phyloP scores from a whole-genome alignment of 2,329 filamentous ascomycete species.

The Aotearoamyces nothofagi region DNA sequence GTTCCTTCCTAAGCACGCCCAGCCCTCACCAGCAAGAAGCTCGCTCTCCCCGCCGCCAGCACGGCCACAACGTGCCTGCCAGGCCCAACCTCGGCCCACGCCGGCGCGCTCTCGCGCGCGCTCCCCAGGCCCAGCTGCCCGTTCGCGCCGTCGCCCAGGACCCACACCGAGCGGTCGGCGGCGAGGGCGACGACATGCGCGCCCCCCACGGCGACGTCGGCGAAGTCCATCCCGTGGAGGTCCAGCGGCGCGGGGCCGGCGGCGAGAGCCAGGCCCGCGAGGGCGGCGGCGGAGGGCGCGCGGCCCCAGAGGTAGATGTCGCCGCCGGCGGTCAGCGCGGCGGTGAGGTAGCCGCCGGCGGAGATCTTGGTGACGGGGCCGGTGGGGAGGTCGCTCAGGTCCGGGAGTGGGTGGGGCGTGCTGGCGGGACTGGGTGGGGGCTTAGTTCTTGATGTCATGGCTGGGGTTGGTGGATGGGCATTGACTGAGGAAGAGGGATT shows the following conservation, averaged over 20 bases:
- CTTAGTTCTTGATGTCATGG: too few relatives aligned
- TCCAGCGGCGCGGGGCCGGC: constrained; percentile 11
- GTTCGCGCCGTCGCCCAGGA: constrained; percentile 38
- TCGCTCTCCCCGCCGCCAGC: constrained; percentile 30
- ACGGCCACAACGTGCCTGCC: constrained; percentile 24
- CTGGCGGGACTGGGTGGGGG: too few relatives aligned
- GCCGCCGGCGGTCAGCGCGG: constrained; percentile 39
- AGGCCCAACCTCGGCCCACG: constrained; percentile 17
- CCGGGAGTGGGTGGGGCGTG: constrained; percentile 28
- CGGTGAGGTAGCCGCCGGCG: constrained; percentile 37
- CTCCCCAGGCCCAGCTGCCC: constrained; percentile 39
- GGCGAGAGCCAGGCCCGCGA: neutral
- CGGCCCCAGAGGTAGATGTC: constrained; percentile 49
- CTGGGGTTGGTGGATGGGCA: constrained; percentile 14
- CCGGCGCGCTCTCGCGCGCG: constrained; percentile 14
- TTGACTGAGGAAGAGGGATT: neutral
- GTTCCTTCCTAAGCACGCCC: too few relatives aligned
- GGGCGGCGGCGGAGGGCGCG: too few relatives aligned
- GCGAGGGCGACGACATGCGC: constrained; percentile 42
- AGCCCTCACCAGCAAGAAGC: constrained; percentile 33
- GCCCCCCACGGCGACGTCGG: constrained; percentile 41
- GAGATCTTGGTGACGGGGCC: constrained; percentile 36
- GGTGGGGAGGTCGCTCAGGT: constrained; percentile 33
- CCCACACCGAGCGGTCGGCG: constrained; percentile 32
- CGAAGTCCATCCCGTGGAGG: constrained; percentile 32